Conservation (phyloP, 768 basidiomycete genomes). For the Chalciporus pseudorubinellus region DNA sequence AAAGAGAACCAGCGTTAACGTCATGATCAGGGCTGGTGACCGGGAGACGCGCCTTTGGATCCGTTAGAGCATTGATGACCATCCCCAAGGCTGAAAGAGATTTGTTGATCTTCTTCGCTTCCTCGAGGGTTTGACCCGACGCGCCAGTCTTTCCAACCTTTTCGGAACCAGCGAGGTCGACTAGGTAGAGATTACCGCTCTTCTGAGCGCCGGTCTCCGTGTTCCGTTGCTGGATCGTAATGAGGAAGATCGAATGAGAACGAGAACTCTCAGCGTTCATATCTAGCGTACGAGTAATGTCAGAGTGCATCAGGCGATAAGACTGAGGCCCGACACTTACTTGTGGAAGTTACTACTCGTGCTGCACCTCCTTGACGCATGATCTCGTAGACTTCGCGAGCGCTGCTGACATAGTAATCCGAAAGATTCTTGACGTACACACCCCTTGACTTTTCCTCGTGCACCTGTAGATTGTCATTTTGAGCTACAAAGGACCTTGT, state of each 20-base stretch:
- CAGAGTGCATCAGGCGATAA: not conserved
- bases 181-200: conserved; percentile 94
- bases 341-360: conserved; percentile 90
- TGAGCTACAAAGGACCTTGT: conserved; percentile 53
- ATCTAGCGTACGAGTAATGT: conserved; percentile 47
- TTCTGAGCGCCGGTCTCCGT: conserved; percentile 95
- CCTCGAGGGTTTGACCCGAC: conserved; percentile 96
- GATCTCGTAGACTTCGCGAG: conserved; percentile 95
- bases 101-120: conserved; percentile 99
- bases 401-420: conserved; percentile 96
- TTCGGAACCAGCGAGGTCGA: conserved; percentile 97
- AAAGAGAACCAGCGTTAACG: conserved; percentile 1
- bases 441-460: conserved; percentile 96
- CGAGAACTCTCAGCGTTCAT: conserved; percentile 99
- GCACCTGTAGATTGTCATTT: conserved; percentile 97
- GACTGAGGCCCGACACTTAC: conserved; percentile 46
- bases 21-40: conserved; percentile 1
- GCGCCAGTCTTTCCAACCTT: conserved; percentile 99
- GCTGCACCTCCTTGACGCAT: conserved; percentile 95
- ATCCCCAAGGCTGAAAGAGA: conserved; percentile 95
- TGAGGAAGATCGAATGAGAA: conserved; percentile 98
- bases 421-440: conserved; percentile 98
- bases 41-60: conserved; percentile 69
- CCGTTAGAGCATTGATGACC: conserved; percentile 98
- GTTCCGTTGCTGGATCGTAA: conserved; percentile 95